Percentiles rank a stretch among this genome's conserved stretches.
phyloP scores from a whole-genome alignment of 768 basidiomycete genomes.

The Lactifluus echinatus region DNA sequence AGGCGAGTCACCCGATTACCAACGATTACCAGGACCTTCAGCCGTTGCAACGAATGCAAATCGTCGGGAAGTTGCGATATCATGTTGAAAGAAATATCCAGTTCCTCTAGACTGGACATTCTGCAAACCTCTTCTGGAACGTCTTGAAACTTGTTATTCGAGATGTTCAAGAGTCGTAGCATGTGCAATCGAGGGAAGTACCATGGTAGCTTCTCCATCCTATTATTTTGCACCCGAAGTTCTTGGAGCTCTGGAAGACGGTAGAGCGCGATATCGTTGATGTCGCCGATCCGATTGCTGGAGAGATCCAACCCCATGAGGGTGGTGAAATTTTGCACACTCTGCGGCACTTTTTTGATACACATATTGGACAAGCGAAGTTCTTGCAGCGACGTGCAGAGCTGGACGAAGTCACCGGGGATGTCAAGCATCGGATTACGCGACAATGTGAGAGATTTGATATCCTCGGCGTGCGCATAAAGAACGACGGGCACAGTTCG shows the following conservation, averaged over 20 bases:
- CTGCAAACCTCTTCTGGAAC: slow-evolving; percentile 71
- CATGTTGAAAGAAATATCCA: slow-evolving; percentile 93
- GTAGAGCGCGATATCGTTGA: slow-evolving; percentile 80
- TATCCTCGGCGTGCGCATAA: slow-evolving; percentile 75
- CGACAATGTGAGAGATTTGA: slow-evolving; percentile 80
- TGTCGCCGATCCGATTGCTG: slow-evolving; percentile 82
- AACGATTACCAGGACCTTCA: slow-evolving; percentile 73
- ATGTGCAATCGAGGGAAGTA: slow-evolving; percentile 68
- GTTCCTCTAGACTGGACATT: slow-evolving; percentile 64
- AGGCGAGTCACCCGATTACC: slow-evolving; percentile 75
- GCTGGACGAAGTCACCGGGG: slow-evolving; percentile 92
- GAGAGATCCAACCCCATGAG: slow-evolving; percentile 81
- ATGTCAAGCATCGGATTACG: slow-evolving; percentile 95
- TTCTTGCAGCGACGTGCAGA: slow-evolving; percentile 74
- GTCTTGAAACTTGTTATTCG: slow-evolving; percentile 84
- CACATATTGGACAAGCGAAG: slow-evolving; percentile 86
- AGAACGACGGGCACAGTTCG: slow-evolving; percentile 84
- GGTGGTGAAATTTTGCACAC: slow-evolving; percentile 63
- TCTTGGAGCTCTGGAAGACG: slow-evolving; percentile 58
- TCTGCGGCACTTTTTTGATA: slow-evolving; percentile 86
- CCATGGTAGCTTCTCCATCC: slow-evolving; percentile 78
- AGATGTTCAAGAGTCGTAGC: slow-evolving; percentile 80
- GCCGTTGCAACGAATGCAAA: slow-evolving; percentile 56
- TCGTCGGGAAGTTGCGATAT: slow-evolving; percentile 74
- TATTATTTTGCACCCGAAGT: slow-evolving; percentile 83